Conservation (phyloP, 2,329 filamentous ascomycete species). For the Myriosclerotinia scirpicola region DNA sequence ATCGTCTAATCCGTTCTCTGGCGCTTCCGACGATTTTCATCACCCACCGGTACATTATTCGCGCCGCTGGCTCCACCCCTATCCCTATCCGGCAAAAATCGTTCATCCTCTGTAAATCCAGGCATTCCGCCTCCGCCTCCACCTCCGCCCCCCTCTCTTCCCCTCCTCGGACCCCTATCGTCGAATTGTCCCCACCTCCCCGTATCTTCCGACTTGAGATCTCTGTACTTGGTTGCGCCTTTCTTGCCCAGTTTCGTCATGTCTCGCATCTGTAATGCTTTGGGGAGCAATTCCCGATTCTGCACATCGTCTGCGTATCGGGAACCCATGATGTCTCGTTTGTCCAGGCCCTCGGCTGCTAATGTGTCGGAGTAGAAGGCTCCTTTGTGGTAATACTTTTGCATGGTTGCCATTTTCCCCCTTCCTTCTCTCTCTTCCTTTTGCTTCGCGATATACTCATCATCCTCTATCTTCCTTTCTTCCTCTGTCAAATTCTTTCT, state of each 20-base stretch:
- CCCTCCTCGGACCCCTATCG: constrained; percentile 47
- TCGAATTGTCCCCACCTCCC: constrained; percentile 48
- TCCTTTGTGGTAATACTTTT: constrained; percentile 95
- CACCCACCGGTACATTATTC: constrained; percentile 69
- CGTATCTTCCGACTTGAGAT: constrained; percentile 59
- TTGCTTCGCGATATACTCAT: constrained; percentile 72
- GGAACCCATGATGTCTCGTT: constrained; percentile 82
- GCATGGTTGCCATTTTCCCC: constrained; percentile 86
- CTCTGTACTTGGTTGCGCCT: constrained; percentile 84
- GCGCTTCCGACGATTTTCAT: constrained; percentile 37
- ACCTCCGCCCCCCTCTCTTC: constrained; percentile 38
- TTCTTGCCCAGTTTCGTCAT: constrained; percentile 93
- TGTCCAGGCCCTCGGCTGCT: constrained; percentile 70
- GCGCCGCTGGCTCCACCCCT: constrained; percentile 58
- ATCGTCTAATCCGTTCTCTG: constrained; percentile 11
- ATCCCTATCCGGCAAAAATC: constrained; percentile 65
- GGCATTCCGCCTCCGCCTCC: constrained; percentile 40
- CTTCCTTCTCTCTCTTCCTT: constrained; percentile 54
- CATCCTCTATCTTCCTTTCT: constrained; percentile 83
- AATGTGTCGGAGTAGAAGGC: constrained; percentile 90
- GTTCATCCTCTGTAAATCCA: constrained; percentile 57
- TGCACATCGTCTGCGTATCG: constrained; percentile 79
- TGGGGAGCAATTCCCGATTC: constrained; percentile 79
- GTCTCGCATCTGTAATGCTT: constrained; percentile 90
- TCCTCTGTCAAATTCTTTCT: constrained; percentile 82